Percentiles rank a stretch among this genome's conserved stretches.
phyloP scores from a whole-genome alignment of 192 early-diverging fungal genomes.

The Coemansia sp. region DNA sequence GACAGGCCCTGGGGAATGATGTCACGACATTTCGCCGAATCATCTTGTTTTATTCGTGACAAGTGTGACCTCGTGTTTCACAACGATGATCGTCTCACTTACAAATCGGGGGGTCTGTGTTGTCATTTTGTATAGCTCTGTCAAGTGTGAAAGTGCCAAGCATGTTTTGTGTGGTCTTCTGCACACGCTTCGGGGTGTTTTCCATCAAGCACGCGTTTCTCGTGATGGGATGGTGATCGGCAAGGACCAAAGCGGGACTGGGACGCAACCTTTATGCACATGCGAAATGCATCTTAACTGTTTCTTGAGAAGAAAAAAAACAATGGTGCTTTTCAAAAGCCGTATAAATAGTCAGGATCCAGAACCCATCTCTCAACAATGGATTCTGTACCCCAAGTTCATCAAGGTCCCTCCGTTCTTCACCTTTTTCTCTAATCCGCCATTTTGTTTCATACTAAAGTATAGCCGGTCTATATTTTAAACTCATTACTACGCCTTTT shows the following conservation, averaged over 20 bases:
- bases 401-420: background rate
- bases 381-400: background rate
- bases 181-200: background rate
- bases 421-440: background rate
- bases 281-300: background rate
- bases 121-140: background rate
- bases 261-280: background rate
- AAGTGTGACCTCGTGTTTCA: no score
- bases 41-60: no score
- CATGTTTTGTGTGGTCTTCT: background rate
- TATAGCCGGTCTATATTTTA: conserved; percentile 40
- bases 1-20: background rate
- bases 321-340: background rate
- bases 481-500: background rate
- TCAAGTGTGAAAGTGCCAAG: background rate
- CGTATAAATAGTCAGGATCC: background rate
- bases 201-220: background rate
- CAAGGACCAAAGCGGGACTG: background rate
- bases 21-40: background rate
- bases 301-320: background rate
- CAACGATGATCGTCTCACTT: no score
- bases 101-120: no score
- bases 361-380: background rate
- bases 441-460: background rate
- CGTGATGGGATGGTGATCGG: background rate